phyloP scores from a whole-genome alignment of 2,329 filamentous ascomycete species.

The Neophaeococcomyces aloes region DNA sequence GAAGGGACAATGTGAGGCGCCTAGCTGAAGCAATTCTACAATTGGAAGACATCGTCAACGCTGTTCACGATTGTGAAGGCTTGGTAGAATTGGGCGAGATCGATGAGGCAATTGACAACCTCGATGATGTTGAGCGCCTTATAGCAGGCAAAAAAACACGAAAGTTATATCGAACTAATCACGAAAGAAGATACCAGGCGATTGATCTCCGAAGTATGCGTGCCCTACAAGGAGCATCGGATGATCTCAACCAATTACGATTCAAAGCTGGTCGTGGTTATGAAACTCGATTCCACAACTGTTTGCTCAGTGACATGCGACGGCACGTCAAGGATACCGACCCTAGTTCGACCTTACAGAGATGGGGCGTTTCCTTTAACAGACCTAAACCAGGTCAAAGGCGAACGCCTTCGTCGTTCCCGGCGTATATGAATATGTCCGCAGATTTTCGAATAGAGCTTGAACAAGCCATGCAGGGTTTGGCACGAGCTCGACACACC shows the following conservation, averaged over 20 bases:
- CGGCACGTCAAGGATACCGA: constrained; percentile 68
- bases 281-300: constrained; percentile 66
- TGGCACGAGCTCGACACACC: constrained; percentile 73
- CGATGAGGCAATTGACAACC: constrained; percentile 64
- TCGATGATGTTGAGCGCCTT: constrained; percentile 68
- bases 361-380: constrained; percentile 72
- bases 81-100: constrained; percentile 75
- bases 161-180: not conserved
- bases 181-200: constrained; percentile 25
- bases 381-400: constrained; percentile 58
- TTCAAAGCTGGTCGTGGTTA: constrained; percentile 78
- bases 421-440: constrained; percentile 66
- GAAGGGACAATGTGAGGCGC: constrained; percentile 73
- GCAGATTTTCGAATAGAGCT: constrained; percentile 61
- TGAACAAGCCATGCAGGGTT: constrained; percentile 59
- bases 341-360: constrained; percentile 60
- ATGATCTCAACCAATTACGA: constrained; percentile 65
- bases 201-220: constrained; percentile 64
- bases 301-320: constrained; percentile 68
- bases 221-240: constrained; percentile 67
- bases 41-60: constrained; percentile 65
- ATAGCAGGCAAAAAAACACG: constrained; percentile 52
- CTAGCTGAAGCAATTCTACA: constrained; percentile 75
- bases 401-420: constrained; percentile 58
- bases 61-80: constrained; percentile 64